Percentiles rank a stretch among this genome's conserved stretches.
phyloP scores from a whole-genome alignment of 257 asterid species.

The Schizonepeta tenuifolia region DNA sequence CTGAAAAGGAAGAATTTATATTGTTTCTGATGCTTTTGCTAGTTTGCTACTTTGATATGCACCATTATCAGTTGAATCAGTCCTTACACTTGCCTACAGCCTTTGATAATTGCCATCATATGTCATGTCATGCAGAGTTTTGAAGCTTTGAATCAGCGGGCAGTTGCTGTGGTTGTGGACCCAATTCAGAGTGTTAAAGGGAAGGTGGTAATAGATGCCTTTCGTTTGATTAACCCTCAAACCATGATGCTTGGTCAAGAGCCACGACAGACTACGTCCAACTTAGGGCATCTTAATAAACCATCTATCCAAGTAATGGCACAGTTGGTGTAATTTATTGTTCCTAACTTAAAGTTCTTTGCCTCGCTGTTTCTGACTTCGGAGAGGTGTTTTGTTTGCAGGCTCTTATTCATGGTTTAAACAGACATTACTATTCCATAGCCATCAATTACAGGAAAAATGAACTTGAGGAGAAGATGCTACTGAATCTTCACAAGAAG shows the following conservation, averaged over 20 bases:
- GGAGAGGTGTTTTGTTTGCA: conserved; percentile 39
- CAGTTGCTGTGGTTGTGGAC: conserved; percentile 98
- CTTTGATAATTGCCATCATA: not conserved
- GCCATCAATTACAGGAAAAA: conserved; percentile 95
- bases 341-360: conserved; percentile 24
- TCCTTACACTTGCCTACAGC: not conserved
- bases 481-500: conserved; percentile 90
- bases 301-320: conserved; percentile 85
- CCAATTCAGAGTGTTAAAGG: conserved; percentile 99
- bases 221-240: conserved; percentile 92
- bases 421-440: conserved; percentile 92
- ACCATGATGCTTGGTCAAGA: conserved; percentile 99
- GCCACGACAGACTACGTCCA: conserved; percentile 98
- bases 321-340: not conserved
- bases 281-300: conserved; percentile 94
- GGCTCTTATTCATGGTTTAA: conserved; percentile 96
- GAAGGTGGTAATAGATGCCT: conserved; percentile 96
- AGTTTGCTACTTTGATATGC: conserved; percentile 51
- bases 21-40: not conserved
- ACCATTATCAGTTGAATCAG: conserved; percentile 51
- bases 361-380: conserved; percentile 11
- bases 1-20: not conserved
- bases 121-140: conserved; percentile 69
- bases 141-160: conserved; percentile 97
- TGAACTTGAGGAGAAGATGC: conserved; percentile 99